Base-by-base conservation (phyloP, 78 protist species). In the Cyanophora paradoxa region DNA sequence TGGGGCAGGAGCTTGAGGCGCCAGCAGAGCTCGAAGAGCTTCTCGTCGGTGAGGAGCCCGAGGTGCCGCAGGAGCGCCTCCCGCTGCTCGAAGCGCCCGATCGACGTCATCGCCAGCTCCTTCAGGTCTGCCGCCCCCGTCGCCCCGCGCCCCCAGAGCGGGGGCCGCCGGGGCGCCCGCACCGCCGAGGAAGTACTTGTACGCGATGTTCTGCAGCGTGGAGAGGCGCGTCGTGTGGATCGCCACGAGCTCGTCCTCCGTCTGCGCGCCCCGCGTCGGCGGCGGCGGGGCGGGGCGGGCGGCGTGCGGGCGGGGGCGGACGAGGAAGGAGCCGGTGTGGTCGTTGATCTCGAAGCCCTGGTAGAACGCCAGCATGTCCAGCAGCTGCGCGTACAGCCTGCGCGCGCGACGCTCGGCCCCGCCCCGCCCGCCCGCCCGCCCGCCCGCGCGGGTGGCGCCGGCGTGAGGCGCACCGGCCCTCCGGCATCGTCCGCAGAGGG, bases 331-430 rank as follows among this genome's bases (percentile, higher is more conserved):
- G 48, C 95, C 96, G 16, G 89, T 87, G 62, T 59, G 75, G 58
- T 90, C 87, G 84, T 92, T 77, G 69, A 93, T 83, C 20, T 78
- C 83, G 31, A 87, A 86, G 66, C 72, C 40, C 56, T 22, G 31
- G 77, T 87, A 87, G 69, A 66, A 76, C 58, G 46, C 7, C 24
- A 79, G 56, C 33, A 74, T 40, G 26, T 65, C 81, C 44, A 87
- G 61, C 39, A 83, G 79, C 68, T 77, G 77, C 3, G 11, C 36
- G 30, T 79, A 82, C 6, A 87, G 77, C 22, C 56, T 20, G 26
- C 73, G 72, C 0, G 16, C 33, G 68, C n/a, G n/a, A n/a, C n/a
- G n/a, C n/a, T n/a, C n/a, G n/a, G n/a, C n/a, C n/a, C n/a, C n/a
- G n/a, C n/a, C n/a, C n/a, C n/a, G n/a, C n/a, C n/a, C n/a, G n/a